These are phyloP conservation scores for Entomortierella lignicola DNA, from an alignment of 192 early-diverging fungal species.

Conservation along the genomic window DNA sequence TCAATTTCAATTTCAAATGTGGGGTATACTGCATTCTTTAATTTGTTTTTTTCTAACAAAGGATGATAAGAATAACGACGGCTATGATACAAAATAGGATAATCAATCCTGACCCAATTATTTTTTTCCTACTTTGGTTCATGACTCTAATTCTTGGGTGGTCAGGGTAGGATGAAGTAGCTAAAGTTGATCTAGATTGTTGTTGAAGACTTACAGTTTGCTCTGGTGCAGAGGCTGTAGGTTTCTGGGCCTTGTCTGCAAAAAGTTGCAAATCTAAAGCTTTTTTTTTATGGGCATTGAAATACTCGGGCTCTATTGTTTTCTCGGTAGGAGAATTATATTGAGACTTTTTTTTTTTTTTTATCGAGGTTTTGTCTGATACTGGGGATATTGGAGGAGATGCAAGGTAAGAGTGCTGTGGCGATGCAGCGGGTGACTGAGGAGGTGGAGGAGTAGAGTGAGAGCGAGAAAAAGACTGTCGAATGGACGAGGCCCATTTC, in stretches of 20 bases:
- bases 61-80: constrained; percentile 36
- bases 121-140: constrained; percentile 10
- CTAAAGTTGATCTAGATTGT: too few species aligned
- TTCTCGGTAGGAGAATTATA: background rate
- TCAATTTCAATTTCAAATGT: background rate
- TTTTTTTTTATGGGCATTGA: background rate
- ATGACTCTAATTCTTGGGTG: constrained; percentile 22
- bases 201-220: too few species aligned
- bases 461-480: constrained; percentile 1
- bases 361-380: background rate
- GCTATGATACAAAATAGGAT: constrained; percentile 44
- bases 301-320: background rate
- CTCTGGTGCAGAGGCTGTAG: too few species aligned
- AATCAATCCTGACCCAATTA: constrained; percentile 37
- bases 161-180: background rate
- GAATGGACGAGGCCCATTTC: constrained; percentile 34
- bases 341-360: too few species aligned
- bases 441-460: constrained; percentile 1
- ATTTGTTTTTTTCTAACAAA: constrained; percentile 15
- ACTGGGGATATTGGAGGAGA: background rate
- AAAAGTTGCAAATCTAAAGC: background rate
- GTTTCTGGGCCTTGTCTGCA: background rate
- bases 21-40: background rate
- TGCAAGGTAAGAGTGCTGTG: background rate
- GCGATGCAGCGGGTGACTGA: background rate